Evolutionary conservation across 495 filamentous ascomycete genomes (phyloP).

Genomic region (Sordaria brevicollis): DNA sequence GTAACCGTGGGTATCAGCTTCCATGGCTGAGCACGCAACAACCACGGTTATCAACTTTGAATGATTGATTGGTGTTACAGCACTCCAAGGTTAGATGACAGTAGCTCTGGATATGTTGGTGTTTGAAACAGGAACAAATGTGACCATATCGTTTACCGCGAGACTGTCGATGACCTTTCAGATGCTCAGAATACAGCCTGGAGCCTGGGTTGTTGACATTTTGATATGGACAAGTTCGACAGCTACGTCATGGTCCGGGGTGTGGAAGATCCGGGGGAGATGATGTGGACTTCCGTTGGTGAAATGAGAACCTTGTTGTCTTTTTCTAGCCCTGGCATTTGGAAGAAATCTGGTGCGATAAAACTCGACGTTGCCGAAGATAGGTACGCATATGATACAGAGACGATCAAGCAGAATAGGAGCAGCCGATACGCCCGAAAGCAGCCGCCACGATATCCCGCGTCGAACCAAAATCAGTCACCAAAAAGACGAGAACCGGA

Average conservation of each 20-base stretch:
- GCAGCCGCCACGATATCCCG: neutral
- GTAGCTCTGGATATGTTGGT: too few relatives aligned
- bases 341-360: too few relatives aligned
- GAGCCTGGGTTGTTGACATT: neutral
- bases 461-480: neutral
- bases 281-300: neutral
- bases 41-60: too few relatives aligned
- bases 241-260: neutral
- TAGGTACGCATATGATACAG: neutral
- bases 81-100: too few relatives aligned
- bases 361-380: neutral
- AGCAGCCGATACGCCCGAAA: neutral
- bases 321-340: neutral
- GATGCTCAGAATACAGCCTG: neutral
- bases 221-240: neutral
- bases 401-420: neutral
- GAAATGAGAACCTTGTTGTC: neutral
- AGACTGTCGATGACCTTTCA: too few relatives aligned
- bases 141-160: too few relatives aligned
- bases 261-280: neutral
- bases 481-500: neutral
- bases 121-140: too few relatives aligned
- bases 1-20: too few relatives aligned
- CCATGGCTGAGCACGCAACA: too few relatives aligned
- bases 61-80: too few relatives aligned